phyloP scores from a whole-genome alignment of 805 yeast species.

The Candida tibetensis region DNA sequence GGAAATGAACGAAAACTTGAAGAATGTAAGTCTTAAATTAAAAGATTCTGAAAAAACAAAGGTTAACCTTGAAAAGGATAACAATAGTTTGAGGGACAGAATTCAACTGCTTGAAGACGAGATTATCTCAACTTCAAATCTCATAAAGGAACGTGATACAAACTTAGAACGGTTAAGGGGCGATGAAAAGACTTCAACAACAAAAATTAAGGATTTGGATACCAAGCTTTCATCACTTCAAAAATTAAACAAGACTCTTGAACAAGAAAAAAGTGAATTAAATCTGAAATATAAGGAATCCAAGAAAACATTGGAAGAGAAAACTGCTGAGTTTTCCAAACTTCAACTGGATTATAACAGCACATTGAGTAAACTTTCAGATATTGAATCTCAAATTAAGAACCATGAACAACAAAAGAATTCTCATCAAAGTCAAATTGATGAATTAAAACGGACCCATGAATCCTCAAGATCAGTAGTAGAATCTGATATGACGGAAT shows the following conservation, averaged over 20 bases:
- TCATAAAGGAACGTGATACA: constrained; percentile 46
- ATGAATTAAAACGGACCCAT: constrained; percentile 9
- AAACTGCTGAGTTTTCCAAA: constrained; percentile 8
- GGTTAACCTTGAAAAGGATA: constrained; percentile 30
- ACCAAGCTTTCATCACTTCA: constrained; percentile 29
- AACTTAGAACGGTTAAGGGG: constrained; percentile 42
- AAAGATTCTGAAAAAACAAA: constrained; percentile 35
- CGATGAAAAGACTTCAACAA: constrained; percentile 33
- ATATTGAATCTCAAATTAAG: constrained; percentile 8
- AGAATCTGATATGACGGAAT: constrained; percentile 7
- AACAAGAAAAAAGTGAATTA: constrained; percentile 28
- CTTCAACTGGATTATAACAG: constrained; percentile 9
- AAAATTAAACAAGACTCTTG: constrained; percentile 30
- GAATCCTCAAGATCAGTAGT: constrained; percentile 3
- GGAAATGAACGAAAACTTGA: constrained; percentile 55
- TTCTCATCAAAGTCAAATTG: constrained; percentile 8
- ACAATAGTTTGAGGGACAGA: constrained; percentile 38
- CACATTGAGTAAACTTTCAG: constrained; percentile 1
- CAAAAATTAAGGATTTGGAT: constrained; percentile 26
- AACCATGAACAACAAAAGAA: constrained; percentile 9
- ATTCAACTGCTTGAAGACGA: constrained; percentile 34
- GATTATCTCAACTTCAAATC: constrained; percentile 21
- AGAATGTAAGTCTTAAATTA: constrained; percentile 43
- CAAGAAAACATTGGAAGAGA: constrained; percentile 6
- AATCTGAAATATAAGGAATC: constrained; percentile 22